Conservation (phyloP, 2,329 filamentous ascomycete genomes). For the Fusarium pilosicola region DNA sequence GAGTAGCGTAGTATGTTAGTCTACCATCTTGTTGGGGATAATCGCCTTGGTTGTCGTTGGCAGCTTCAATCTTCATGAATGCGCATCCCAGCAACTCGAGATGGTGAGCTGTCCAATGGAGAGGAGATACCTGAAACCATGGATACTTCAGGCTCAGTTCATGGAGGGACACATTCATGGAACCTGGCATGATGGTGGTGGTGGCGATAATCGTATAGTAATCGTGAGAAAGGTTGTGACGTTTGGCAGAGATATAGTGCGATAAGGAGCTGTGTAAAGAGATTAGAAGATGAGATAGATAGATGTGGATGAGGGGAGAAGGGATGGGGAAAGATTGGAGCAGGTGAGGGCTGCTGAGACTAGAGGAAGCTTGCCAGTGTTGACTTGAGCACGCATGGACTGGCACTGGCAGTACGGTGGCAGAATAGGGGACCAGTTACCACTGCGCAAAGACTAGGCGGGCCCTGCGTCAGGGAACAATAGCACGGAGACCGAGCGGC, state of each 20-base stretch:
- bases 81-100: background rate
- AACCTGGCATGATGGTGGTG: background rate
- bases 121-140: background rate
- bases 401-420: background rate
- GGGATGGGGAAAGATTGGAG: fast-evolving
- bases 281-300: background rate
- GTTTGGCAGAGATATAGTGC: too few relatives aligned
- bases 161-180: background rate
- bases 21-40: background rate
- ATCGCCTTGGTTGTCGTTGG: background rate
- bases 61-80: background rate
- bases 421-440: background rate
- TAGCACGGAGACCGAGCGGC: fast-evolving
- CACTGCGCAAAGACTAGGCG: background rate
- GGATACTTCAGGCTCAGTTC: fast-evolving
- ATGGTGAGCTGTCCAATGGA: background rate
- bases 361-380: background rate
- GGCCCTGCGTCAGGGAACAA: background rate
- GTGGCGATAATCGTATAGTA: background rate
- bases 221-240: background rate
- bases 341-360: background rate
- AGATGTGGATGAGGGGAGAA: too few relatives aligned
- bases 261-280: background rate
- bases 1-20: background rate
- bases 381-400: background rate